These are phyloP conservation scores for Neonectria faginata DNA, from an alignment of 2,329 filamentous ascomycete genomes.

Conservation along the genomic window DNA sequence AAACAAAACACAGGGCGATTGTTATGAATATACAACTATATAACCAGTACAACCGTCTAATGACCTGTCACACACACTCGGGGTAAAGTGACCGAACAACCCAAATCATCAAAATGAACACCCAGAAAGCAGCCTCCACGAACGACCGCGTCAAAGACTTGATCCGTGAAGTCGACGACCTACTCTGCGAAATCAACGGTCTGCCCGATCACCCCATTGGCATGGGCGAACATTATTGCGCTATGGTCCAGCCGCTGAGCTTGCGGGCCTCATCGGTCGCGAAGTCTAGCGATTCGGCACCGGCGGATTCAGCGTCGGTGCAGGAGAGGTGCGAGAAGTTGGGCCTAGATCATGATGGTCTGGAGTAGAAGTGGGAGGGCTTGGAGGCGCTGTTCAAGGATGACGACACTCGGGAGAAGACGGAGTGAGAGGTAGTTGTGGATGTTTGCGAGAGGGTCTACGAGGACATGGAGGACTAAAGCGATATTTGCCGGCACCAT, in stretches of 20 bases:
- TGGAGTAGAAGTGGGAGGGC: background rate
- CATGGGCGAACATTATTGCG: no score
- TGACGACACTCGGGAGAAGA: no score
- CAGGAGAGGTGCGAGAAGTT: background rate
- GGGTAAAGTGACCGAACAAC: background rate
- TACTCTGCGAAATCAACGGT: background rate
- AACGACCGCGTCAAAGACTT: background rate
- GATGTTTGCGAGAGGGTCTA: background rate
- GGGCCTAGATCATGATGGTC: background rate
- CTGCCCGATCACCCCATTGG: background rate
- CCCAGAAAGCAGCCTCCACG: background rate
- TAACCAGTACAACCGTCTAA: background rate
- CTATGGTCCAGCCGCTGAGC: background rate
- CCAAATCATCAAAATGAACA: background rate
- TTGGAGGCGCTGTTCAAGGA: no score
- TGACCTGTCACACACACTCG: background rate
- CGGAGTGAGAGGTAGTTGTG: background rate
- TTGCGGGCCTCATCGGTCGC: background rate
- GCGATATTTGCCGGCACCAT: background rate
- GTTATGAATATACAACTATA: slow-evolving; percentile 1
- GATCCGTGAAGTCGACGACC: background rate
- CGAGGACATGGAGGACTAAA: background rate
- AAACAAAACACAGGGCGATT: background rate
- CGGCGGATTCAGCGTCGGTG: background rate
- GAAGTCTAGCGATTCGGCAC: background rate